Base-by-base conservation (phyloP, 2,329 filamentous ascomycete species). In the Colletotrichum limetticola region DNA sequence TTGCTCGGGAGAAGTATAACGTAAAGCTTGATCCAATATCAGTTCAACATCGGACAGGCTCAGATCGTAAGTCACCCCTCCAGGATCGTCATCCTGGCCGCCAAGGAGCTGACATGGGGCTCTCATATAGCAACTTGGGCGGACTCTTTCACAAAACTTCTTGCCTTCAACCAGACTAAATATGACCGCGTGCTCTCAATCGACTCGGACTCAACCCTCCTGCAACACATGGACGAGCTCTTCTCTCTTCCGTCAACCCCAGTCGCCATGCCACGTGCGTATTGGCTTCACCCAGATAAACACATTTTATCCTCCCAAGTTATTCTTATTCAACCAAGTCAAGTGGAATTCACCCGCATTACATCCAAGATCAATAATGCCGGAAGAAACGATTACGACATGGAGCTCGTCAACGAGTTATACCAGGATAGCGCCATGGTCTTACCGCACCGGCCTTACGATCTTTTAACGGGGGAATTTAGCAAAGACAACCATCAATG, bases 261-360 rank as follows among this genome's bases (percentile, higher is more conserved):
- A 2, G 86, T 92, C 24, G 91, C 91, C 14, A 91, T 93, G 88
- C 90, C 92, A 3, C 88, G 90, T 24, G 92, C 91, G 16, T 93
- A 94, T 80, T 93, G 92, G 92, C 83, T 89, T 7, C 84, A 88
- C 5, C 88, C 88, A 0, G 83, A 86, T 0, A 84, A 83, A 8
- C 85, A 85, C 74, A 85, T 86, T 1, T 84, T 94, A 12, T 90
- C 90, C 0, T 90, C 90, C 3, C 86, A 91, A 56, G 77, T 93
- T 53, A 87, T 93, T 78, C 86, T 93, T 2, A 82, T 93, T 55
- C 83, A 91, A 59, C 92, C 92, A 0, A 87, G 86, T 19, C 79
- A 82, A 53, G 77, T 79, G 53, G 90, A 91, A 75, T 87, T 89
- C 71, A 68, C 74, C 24, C 79, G 82, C 63, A 75, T 84, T 53